Base-by-base conservation (phyloP, 2,329 filamentous ascomycete genomes). In the Trichoderma hamatum region DNA sequence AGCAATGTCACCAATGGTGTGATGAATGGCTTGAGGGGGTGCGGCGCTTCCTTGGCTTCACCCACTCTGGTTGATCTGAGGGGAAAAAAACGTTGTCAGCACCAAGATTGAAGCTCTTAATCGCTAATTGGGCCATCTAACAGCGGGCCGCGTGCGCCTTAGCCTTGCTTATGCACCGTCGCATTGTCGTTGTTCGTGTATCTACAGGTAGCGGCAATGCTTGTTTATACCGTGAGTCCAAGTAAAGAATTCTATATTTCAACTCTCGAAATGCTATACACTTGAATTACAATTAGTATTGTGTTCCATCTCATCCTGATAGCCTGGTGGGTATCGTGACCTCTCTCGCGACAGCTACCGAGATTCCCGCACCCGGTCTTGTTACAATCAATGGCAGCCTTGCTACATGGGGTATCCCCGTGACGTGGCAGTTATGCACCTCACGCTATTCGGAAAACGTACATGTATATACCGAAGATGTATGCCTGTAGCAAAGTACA, bases 391-490 rank as follows among this genome's bases (percentile, higher is more conserved):
- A 26, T 54, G 24, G 3, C 21, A 39, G 24, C 11, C 19, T 34
- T 5, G 14, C 56, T 49, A 28, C 39, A 43, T 43, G 39, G 39
- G 39, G 46, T 1, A 59, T 60, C 67, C 39, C 55, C 68, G 68
- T 69, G 68, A 69, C 62, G 30, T 55, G 54, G 49, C 9, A 26
- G 24, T 16, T 30, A 66, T 67, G 68, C 68, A 60, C 43, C 63
- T 69, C 68, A 60, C n/a, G 39, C 16, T n/a, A 36, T 49, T 39
- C 10, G 39, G 39, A 43, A 43, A 56, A 4, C 9, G 28, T 56
- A 32, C 24, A n/a, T 28, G 52, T 32, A 13, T 34, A 56, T 13
- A 6, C 28, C 14, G 2, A n/a, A 43, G 39, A 19, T 43, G n/a
- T n/a, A 26, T 24, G 11, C 39, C 19, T 49, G 59, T 19, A 43